phyloP scores from a whole-genome alignment of 2,329 filamentous ascomycete genomes.

The Talaromyces rugulosus region DNA sequence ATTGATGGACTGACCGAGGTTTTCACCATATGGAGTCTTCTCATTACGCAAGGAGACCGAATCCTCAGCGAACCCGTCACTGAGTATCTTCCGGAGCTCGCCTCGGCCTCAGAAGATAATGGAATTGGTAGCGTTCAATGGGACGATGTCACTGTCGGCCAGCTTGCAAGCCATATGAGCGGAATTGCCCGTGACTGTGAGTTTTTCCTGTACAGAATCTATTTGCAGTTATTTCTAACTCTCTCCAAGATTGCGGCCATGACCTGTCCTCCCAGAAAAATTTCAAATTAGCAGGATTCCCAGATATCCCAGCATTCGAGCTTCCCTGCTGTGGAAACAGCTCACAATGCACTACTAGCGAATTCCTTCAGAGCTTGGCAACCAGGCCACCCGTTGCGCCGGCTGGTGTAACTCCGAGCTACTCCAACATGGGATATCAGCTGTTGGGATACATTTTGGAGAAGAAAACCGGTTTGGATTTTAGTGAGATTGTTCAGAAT shows the following conservation, averaged over 20 bases:
- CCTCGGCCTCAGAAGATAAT: not conserved
- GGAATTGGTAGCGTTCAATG: slow-evolving; percentile 10
- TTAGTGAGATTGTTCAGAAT: not conserved
- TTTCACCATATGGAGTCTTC: not conserved
- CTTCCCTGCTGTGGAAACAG: not conserved
- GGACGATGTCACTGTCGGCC: slow-evolving; percentile 19
- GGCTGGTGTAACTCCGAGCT: slow-evolving; percentile 32
- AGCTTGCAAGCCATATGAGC: slow-evolving; percentile 22
- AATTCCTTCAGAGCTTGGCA: not conserved
- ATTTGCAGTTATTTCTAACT: not conserved
- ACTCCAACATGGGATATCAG: slow-evolving; percentile 38
- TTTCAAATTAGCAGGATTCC: not conserved
- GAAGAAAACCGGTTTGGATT: slow-evolving; percentile 26
- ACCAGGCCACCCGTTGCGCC: not conserved
- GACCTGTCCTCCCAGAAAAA: not conserved
- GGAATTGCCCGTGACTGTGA: slow-evolving; percentile 17
- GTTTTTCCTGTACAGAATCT: slow-evolving; percentile 9
- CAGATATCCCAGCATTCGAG: not conserved
- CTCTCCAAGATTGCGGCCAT: not conserved
- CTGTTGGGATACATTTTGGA: slow-evolving; percentile 37
- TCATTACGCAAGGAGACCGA: not conserved
- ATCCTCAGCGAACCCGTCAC: slow-evolving; percentile 37
- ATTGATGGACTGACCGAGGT: slow-evolving; percentile 3
- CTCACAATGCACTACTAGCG: not conserved
- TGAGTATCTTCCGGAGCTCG: slow-evolving; percentile 38